Base-by-base conservation (phyloP, 2,329 filamentous ascomycete genomes). In the Talaromyces sp. region DNA sequence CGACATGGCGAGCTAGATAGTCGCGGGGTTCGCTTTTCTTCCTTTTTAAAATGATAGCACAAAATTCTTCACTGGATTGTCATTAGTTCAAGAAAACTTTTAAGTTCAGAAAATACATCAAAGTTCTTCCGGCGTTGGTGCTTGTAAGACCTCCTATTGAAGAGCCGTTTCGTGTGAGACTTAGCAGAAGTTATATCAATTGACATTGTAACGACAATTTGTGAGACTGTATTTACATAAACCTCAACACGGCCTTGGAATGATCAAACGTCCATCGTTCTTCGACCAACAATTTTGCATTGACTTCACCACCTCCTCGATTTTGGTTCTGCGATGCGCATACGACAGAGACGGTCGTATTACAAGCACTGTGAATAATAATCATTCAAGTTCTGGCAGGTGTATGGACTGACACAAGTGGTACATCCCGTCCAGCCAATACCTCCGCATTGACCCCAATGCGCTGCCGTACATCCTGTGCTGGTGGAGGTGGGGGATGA, bases 311-410 rank as follows among this genome's bases (percentile, higher is more conserved):
- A 14, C 11, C 4, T 47, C 19, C 45, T 49, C 45, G 6, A 13
- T 14, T 49, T 47, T 24, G 6, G 8, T 49, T 14, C 27, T 50
- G 47, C 47, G 14, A 14, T 49, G 22, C 27, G 45, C 13, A 50
- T 7, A 27, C 24, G 7, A 50, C 13, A 31, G 47, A 50, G 3
- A 14, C 2, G 24, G 14, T n/a, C 9, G 11, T 22, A 27, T 43
- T n/a, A 60, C 33, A 60, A 13, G 16, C 58, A 60, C 58, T 60
- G 58, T 14, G 58, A 60, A n/a, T 60, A 60, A 60, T 60, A 60
- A 37, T 60, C 58, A 19, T 60, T 60, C 24, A 14, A n/a, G 27
- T 49, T 60, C 45, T 60, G 39, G 43, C 58, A 60, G 13, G 58
- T 60, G 37, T 60, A 60, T 37, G 58, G 58, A 35, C 56, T 58